phyloP scores from a whole-genome alignment of 2,329 filamentous ascomycete species.

The Sporothrix pallida region DNA sequence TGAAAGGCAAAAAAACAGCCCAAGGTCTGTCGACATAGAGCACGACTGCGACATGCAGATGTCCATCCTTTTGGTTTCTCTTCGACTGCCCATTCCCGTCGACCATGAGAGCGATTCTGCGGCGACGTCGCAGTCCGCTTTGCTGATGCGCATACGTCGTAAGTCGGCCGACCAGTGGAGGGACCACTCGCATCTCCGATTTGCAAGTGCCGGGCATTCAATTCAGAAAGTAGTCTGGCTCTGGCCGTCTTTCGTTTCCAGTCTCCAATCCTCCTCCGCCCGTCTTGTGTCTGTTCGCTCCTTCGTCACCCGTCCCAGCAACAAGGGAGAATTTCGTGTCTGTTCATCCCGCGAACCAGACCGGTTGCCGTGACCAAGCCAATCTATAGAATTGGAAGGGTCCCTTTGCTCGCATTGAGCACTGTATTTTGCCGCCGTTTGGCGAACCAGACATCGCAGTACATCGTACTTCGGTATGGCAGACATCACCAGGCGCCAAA shows the following conservation, averaged over 20 bases:
- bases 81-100: neutral
- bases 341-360: neutral
- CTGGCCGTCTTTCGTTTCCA: neutral
- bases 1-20: neutral
- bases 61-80: no score
- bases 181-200: neutral
- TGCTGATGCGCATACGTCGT: neutral
- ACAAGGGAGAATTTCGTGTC: neutral
- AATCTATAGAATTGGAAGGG: neutral
- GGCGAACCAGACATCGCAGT: conserved; percentile 1
- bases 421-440: conserved; percentile 22
- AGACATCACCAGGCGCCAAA: conserved; percentile 5
- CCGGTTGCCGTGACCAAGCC: conserved; percentile 27
- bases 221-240: neutral
- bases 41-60: conserved; percentile 14
- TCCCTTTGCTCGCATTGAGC: conserved; percentile 19
- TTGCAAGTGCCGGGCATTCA: conserved; percentile 20
- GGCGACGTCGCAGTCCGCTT: neutral
- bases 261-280: neutral
- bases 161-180: neutral
- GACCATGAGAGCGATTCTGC: no score
- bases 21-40: neutral
- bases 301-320: conserved; percentile 16
- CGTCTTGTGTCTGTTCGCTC: conserved; percentile 6
- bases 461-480: neutral